These are phyloP conservation scores for Xylariales sp. DNA, from an alignment of 2,329 filamentous ascomycete genomes.

Conservation along the genomic window DNA sequence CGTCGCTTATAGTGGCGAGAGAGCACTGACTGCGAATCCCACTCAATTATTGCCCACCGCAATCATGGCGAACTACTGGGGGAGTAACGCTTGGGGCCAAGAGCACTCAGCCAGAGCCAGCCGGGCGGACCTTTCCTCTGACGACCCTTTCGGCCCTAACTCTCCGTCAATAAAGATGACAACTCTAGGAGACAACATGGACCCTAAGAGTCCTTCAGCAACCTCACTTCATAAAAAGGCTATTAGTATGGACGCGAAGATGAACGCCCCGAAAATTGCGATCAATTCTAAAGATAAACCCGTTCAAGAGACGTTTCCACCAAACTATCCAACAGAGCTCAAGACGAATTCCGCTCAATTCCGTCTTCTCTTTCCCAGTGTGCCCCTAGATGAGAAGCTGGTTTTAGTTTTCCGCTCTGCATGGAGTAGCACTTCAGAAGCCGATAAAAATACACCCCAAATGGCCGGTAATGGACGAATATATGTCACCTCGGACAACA, in stretches of 20 bases:
- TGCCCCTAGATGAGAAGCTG: conserved; percentile 80
- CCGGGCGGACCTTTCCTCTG: conserved; percentile 42
- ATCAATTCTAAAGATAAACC: conserved; percentile 49
- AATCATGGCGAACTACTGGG: conserved; percentile 94
- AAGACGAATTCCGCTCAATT: conserved; percentile 94
- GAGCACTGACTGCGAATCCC: conserved; percentile 72
- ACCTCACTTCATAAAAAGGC: conserved; percentile 56
- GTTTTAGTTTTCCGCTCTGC: conserved; percentile 93
- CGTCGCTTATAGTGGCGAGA: conserved; percentile 82
- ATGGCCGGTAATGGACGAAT: conserved; percentile 79
- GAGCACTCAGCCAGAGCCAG: conserved; percentile 44
- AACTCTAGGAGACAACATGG: conserved; percentile 44
- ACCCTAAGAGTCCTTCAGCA: conserved; percentile 44
- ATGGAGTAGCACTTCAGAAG: conserved; percentile 71
- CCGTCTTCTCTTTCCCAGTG: conserved; percentile 86
- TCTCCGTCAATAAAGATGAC: conserved; percentile 51
- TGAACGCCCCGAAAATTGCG: conserved; percentile 44
- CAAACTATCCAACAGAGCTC: conserved; percentile 83
- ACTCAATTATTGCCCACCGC: conserved; percentile 82
- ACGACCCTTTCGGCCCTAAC: conserved; percentile 54
- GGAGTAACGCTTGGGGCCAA: conserved; percentile 79
- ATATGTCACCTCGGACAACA: conserved; percentile 85
- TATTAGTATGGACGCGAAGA: conserved; percentile 56
- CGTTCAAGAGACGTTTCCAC: conserved; percentile 70
- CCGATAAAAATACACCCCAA: conserved; percentile 55